A percentile compares a stretch with the other conserved stretches of the same genome.
Evolutionary conservation across 2,329 filamentous ascomycete genomes (phyloP).

Genomic region (Penicillium sp.): DNA sequence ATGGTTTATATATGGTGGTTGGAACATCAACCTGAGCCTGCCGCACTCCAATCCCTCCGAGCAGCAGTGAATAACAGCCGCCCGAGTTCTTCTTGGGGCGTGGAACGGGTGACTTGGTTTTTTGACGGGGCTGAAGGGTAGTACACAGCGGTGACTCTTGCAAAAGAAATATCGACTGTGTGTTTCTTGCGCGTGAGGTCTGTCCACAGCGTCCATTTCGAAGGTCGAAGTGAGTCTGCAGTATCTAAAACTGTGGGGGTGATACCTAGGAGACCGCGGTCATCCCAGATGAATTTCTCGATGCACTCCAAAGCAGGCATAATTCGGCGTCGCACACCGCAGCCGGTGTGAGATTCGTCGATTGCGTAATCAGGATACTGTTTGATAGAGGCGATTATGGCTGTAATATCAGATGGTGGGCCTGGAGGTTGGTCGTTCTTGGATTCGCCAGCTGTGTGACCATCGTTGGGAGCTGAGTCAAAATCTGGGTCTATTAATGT

Average conservation of each 20-base stretch:
- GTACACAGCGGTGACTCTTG: slow-evolving; percentile 26
- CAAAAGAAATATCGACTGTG: slow-evolving; percentile 28
- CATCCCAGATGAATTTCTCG: slow-evolving; percentile 37
- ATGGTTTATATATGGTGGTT: background rate
- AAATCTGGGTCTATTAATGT: slow-evolving; percentile 40
- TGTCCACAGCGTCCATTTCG: slow-evolving; percentile 22
- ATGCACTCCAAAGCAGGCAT: slow-evolving; percentile 42
- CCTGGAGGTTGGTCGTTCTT: slow-evolving; percentile 9
- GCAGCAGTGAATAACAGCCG: slow-evolving; percentile 38
- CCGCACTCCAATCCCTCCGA: slow-evolving; percentile 38
- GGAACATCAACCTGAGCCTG: background rate
- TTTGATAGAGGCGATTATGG: slow-evolving; percentile 40
- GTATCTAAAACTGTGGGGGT: slow-evolving; percentile 16
- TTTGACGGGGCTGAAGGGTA: slow-evolving; percentile 14
- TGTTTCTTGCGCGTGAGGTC: slow-evolving; percentile 21
- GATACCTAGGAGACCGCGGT: slow-evolving; percentile 34
- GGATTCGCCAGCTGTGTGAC: slow-evolving; percentile 5
- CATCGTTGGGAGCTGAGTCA: slow-evolving; percentile 17
- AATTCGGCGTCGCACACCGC: slow-evolving; percentile 44
- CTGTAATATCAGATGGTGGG: slow-evolving; percentile 32
- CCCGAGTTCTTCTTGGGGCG: slow-evolving; percentile 32
- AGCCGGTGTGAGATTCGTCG: slow-evolving; percentile 43
- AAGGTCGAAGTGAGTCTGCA: background rate
- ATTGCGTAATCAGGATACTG: slow-evolving; percentile 47
- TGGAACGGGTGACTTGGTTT: slow-evolving; percentile 8